phyloP scores from a whole-genome alignment of 441 rosid species.

The Metrosideros polymorpha region DNA sequence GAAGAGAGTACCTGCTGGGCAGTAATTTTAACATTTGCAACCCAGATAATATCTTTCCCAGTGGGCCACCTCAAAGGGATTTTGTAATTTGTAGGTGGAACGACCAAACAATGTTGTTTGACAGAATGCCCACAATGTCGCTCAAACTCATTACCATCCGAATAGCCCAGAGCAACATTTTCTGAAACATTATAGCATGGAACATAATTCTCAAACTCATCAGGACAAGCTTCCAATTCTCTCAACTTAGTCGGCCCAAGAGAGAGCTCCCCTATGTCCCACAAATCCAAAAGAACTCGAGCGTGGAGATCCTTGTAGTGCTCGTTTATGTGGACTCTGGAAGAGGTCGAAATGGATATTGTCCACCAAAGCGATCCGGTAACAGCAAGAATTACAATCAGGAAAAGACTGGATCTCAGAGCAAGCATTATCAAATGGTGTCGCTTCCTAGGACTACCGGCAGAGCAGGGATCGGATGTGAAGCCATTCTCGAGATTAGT shows the following conservation, averaged over 20 bases:
- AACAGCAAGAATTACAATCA: slow-evolving; percentile 59
- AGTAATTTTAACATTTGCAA: slow-evolving; percentile 79
- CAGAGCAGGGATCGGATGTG: slow-evolving; percentile 41
- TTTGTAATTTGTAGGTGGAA: slow-evolving; percentile 69
- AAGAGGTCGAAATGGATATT: slow-evolving; percentile 53
- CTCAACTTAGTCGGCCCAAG: slow-evolving; percentile 67
- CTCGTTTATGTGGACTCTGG: slow-evolving; percentile 70
- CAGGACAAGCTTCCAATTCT: slow-evolving; percentile 68
- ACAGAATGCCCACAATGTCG: slow-evolving; percentile 55
- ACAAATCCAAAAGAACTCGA: slow-evolving; percentile 81
- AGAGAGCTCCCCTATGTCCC: slow-evolving; percentile 91
- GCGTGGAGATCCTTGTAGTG: slow-evolving; percentile 85
- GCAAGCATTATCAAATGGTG: slow-evolving; percentile 49
- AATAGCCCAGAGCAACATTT: slow-evolving; percentile 45
- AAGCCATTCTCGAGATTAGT: slow-evolving; percentile 49
- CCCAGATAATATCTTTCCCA: slow-evolving; percentile 94
- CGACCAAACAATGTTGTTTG: slow-evolving; percentile 52
- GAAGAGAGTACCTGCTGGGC: slow-evolving; percentile 94
- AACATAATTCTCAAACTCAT: slow-evolving; percentile 59
- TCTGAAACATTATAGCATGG: slow-evolving; percentile 83
- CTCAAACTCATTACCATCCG: slow-evolving; percentile 45
- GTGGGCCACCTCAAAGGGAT: slow-evolving; percentile 98
- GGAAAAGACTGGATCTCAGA: slow-evolving; percentile 66
- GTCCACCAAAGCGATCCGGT: slow-evolving; percentile 97
- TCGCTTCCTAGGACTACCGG: slow-evolving; percentile 45